Conservation (phyloP, 768 basidiomycete species). For the Udeniomyces megalosporus region DNA sequence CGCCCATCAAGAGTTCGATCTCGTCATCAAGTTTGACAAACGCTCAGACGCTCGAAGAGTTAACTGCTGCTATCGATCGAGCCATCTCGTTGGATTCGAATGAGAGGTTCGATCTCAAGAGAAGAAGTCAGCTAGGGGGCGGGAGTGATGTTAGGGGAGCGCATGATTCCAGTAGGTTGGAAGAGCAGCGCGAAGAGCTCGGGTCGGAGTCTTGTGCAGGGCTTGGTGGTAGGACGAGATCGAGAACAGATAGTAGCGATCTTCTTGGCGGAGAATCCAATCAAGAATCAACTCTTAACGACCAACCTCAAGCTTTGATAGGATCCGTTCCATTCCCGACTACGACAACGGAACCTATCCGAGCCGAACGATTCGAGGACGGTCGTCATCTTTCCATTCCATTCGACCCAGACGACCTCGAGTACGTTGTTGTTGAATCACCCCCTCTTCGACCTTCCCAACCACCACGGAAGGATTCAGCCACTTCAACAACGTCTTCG, state of each 20-base stretch:
- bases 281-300: too few relatives aligned
- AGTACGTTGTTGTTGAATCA: too few relatives aligned
- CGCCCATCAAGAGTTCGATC: neutral
- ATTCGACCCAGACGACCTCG: too few relatives aligned
- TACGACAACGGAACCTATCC: too few relatives aligned
- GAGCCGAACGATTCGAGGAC: too few relatives aligned
- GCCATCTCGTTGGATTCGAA: conserved; percentile 26
- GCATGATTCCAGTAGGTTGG: neutral
- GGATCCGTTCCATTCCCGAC: neutral
- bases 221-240: neutral
- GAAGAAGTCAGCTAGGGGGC: conserved; percentile 1
- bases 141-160: too few relatives aligned
- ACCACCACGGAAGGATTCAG: too few relatives aligned
- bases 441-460: too few relatives aligned
- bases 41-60: conserved; percentile 30
- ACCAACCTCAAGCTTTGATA: neutral
- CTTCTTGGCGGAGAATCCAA: too few relatives aligned
- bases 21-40: conserved; percentile 19
- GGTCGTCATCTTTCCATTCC: too few relatives aligned
- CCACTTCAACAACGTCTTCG: too few relatives aligned
- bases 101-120: conserved; percentile 7
- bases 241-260: neutral
- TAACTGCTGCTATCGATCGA: conserved; percentile 31
- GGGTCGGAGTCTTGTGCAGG: neutral
- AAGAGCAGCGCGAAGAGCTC: neutral